A percentile compares a stretch with the other conserved stretches of the same genome.
These are phyloP conservation scores for Trypanosoma lewisi DNA, from an alignment of 208 protist species.

Conservation along the genomic window DNA sequence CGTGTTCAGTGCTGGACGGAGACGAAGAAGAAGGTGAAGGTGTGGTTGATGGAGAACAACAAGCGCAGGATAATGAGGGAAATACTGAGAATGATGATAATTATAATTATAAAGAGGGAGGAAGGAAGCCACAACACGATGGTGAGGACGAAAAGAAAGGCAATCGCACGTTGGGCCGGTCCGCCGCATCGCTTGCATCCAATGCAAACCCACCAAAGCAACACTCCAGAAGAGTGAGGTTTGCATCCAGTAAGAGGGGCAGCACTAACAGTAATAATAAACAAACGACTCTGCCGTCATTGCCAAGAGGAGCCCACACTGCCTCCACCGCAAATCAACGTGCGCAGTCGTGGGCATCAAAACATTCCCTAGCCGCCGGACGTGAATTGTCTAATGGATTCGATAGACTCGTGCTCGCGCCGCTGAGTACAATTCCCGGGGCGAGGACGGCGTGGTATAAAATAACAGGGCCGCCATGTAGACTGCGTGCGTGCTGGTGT, in stretches of 20 bases:
- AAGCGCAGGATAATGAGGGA: neutral
- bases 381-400: slow-evolving; percentile 37
- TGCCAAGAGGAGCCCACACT: neutral
- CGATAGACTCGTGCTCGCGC: slow-evolving; percentile 18
- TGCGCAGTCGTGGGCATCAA: neutral
- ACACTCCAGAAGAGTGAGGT: too few species aligned
- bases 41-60: neutral
- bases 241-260: too few species aligned
- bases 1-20: neutral
- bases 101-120: too few species aligned
- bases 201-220: too few species aligned
- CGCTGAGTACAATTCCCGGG: neutral
- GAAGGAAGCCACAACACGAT: too few species aligned
- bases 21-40: neutral
- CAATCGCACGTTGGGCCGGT: too few species aligned
- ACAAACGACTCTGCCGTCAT: neutral
- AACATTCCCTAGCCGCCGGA: neutral
- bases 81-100: too few species aligned
- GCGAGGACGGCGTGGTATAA: slow-evolving; percentile 7
- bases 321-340: neutral
- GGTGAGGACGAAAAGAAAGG: too few species aligned
- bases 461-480: slow-evolving; percentile 26
- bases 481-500: slow-evolving; percentile 79
- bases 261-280: too few species aligned
- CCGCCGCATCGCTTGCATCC: too few species aligned